These are phyloP conservation scores for Aristolochia californica DNA, from an alignment of 164 flowering plant genomes.

Conservation along the genomic window DNA sequence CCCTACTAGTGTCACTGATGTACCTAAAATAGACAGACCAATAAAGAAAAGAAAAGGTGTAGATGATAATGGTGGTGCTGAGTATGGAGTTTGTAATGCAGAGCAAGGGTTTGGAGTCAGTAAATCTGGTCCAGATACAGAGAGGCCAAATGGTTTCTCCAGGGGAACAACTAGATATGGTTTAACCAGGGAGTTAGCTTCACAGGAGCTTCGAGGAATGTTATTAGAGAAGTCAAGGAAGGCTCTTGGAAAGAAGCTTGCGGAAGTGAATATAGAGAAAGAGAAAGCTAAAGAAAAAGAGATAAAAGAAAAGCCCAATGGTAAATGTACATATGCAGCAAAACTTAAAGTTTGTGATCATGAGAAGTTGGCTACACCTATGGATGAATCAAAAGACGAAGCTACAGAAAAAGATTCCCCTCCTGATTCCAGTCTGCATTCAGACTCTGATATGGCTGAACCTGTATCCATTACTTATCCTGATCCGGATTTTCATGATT, in stretches of 20 bases:
- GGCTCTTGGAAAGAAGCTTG: constrained; percentile 38
- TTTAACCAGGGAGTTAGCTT: constrained; percentile 26
- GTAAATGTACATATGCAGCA: constrained; percentile 1
- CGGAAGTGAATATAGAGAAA: constrained; percentile 23
- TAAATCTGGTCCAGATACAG: constrained; percentile 17
- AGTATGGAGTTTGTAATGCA: constrained; percentile 3
- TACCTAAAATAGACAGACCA: constrained; percentile 14
- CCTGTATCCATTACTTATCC: constrained; percentile 43
- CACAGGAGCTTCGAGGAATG: constrained; percentile 30
- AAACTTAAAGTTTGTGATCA: constrained; percentile 1
- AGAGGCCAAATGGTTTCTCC: constrained; percentile 12
- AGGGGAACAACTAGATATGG: constrained; percentile 1
- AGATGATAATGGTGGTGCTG: constrained; percentile 19
- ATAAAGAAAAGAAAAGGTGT: constrained; percentile 32
- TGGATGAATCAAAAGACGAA: constrained; percentile 10
- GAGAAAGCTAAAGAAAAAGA: constrained; percentile 18
- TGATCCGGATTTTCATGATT: constrained; percentile 63
- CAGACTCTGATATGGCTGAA: constrained; percentile 16
- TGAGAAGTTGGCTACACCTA: constrained; percentile 7
- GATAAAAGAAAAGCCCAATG: constrained; percentile 7
- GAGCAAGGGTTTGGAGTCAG: constrained; percentile 14
- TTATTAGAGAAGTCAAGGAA: constrained; percentile 48
- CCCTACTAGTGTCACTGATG: not conserved
- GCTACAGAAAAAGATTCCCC: constrained; percentile 1
- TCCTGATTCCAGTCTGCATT: constrained; percentile 8